Base-by-base conservation (phyloP, 192 early-diverging fungal species). In the Chytriomyces hyalinus region DNA sequence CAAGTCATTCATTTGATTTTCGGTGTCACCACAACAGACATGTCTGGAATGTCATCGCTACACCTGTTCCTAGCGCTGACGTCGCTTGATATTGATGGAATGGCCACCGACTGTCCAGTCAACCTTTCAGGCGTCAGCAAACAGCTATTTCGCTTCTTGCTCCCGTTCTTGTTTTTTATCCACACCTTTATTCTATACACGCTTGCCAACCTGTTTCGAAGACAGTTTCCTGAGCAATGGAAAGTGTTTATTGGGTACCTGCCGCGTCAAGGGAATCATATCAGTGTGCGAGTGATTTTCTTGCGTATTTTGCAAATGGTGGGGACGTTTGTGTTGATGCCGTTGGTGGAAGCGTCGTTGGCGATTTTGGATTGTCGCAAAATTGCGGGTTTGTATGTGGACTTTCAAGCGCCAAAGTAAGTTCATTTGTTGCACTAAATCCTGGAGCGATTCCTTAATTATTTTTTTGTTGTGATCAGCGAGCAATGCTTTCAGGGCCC, bases 1-100 rank as follows among this genome's bases (percentile, higher is more conserved):
- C 72, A 73, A 63, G 72, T 73, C 36, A 78, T 63, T 57, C 61
- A 78, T 59, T 50, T 72, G 24, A 78, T 78, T 70, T 78, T 72
- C 47, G 77, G 45, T 9, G 59, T 8, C 8, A 15, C 61, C 3
- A 10, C 73, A 11, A 49, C 49, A 3, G 59, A 11, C 10, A 26
- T 65, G 24, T 13, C 73, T 10, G 53, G 64, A 3, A 50, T 22
- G 24, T n/a, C 11, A 11, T 49, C 49, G 9, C 11, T 78, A 53
- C 63, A 65, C 51, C 72, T 20, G 6, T 62, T 78, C 26, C 51
- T 78, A 10, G 77, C 77, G 10, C 11, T 78, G 26, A 6, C 47
- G 11, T 64, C 69, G 15, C 62, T 78, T 5, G 50, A 78, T 22
- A 73, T 78, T 36, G 77, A 78, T 53, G 68, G 60, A 10, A 7